Conservation (phyloP, 352 stramenopile genomes). For the Pythium grandisporangium region DNA sequence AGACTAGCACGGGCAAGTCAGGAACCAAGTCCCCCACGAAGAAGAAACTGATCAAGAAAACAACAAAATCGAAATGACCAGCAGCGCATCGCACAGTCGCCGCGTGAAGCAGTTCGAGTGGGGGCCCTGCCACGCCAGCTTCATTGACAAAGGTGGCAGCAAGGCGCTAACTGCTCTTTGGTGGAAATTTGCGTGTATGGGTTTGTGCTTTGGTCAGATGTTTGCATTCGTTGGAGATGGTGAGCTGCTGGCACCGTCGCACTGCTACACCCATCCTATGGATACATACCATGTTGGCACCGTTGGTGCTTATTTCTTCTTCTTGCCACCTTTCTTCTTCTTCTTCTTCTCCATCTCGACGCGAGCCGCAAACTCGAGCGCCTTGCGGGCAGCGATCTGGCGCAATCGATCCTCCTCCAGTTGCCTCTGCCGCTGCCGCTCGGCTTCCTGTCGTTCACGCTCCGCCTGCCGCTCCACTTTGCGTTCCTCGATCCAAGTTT, state of each 20-base stretch:
- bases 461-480: conserved; percentile 46
- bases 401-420: conserved; percentile 57
- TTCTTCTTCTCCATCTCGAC: conserved; percentile 79
- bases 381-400: conserved; percentile 58
- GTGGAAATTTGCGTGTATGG: no score
- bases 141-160: no score
- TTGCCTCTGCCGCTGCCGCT: conserved; percentile 33
- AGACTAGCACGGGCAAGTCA: conserved; percentile 3
- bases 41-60: no score
- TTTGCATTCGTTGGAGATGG: no score
- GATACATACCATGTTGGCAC: conserved; percentile 2
- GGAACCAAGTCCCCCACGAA: no score
- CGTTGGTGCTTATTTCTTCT: conserved; percentile 29
- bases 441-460: conserved; percentile 5
- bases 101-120: no score
- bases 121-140: no score
- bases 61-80: not conserved
- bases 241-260: no score
- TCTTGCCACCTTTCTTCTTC: conserved; percentile 55
- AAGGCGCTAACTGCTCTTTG: no score
- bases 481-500: conserved; percentile 70
- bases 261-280: no score
- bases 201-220: no score
- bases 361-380: conserved; percentile 57
- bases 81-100: no score